Percentiles rank a stretch among this genome's conserved stretches.
These are phyloP conservation scores for Microcyclospora tardicrescens DNA, from an alignment of 2,329 filamentous ascomycete genomes.

Conservation along the genomic window DNA sequence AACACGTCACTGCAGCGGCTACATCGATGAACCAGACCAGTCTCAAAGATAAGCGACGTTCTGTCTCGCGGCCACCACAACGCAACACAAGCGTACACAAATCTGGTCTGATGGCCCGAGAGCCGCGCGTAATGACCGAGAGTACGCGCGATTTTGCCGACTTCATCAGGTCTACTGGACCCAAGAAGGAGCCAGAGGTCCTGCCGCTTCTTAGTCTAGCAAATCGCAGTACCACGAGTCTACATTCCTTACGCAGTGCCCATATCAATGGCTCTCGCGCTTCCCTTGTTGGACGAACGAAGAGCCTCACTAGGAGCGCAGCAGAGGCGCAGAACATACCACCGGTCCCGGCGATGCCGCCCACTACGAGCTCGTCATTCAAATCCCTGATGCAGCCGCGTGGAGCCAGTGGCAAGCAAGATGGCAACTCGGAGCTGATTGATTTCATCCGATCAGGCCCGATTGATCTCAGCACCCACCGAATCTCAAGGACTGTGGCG, in stretches of 20 bases:
- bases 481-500: slow-evolving; percentile 70
- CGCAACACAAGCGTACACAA: slow-evolving; percentile 20
- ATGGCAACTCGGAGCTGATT: slow-evolving; percentile 74
- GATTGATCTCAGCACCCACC: slow-evolving; percentile 40
- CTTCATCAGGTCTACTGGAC: slow-evolving; percentile 77
- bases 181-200: slow-evolving; percentile 27
- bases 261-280: slow-evolving; percentile 12
- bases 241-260: slow-evolving; percentile 11
- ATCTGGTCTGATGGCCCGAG: slow-evolving; percentile 44
- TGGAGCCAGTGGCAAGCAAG: slow-evolving; percentile 50
- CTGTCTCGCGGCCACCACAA: slow-evolving; percentile 18
- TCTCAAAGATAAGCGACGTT: slow-evolving; percentile 13
- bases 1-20: slow-evolving; percentile 5
- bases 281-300: slow-evolving; percentile 6
- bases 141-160: slow-evolving; percentile 74
- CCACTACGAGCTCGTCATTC: slow-evolving; percentile 9
- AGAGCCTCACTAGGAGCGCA: slow-evolving; percentile 5
- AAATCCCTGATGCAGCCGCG: slow-evolving; percentile 16
- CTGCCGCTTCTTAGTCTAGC: slow-evolving; percentile 7
- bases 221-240: slow-evolving; percentile 6
- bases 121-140: slow-evolving; percentile 57
- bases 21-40: slow-evolving; percentile 5
- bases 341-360: slow-evolving; percentile 3
- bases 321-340: slow-evolving; percentile 5
- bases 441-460: slow-evolving; percentile 90